These are phyloP conservation scores for Exidia glandulosa DNA, from an alignment of 768 basidiomycete genomes.

Conservation along the genomic window DNA sequence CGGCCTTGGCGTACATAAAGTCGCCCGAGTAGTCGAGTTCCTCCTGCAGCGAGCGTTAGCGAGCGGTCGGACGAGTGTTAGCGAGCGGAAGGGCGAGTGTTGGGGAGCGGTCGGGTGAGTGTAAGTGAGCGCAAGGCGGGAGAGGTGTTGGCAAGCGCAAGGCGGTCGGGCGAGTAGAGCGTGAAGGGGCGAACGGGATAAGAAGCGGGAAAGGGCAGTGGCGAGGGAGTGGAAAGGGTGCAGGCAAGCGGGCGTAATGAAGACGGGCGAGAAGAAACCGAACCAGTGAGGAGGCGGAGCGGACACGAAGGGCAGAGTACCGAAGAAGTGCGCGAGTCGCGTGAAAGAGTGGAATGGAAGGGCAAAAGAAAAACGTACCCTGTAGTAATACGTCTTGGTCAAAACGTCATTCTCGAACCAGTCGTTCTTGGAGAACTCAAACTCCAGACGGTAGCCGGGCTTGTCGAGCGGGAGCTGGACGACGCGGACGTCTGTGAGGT, in stretches of 20 bases:
- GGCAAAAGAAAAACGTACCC: conserved; percentile 16
- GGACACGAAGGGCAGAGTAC: no score
- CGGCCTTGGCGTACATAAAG: conserved; percentile 90
- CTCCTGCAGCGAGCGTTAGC: conserved; percentile 24
- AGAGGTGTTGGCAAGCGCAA: no score
- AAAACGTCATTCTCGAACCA: conserved; percentile 79
- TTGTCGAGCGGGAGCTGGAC: conserved; percentile 65
- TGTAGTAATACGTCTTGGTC: conserved; percentile 89
- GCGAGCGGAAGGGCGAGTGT: conserved; percentile 9
- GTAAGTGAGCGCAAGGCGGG: background rate
- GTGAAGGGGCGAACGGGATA: no score
- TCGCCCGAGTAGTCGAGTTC: conserved; percentile 94
- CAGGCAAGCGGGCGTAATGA: no score
- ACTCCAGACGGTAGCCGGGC: conserved; percentile 86
- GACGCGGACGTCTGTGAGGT: conserved; percentile 68
- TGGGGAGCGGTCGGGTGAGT: conserved; percentile 1
- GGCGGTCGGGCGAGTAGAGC: no score
- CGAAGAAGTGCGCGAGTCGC: no score
- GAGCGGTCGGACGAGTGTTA: no score
- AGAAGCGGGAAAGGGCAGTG: no score
- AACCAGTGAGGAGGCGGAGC: no score
- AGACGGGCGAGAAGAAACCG: no score
- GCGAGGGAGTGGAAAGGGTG: conserved; percentile 25
- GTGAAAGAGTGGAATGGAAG: no score
- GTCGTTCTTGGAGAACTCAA: conserved; percentile 72